Evolutionary conservation across 257 asterid genomes (phyloP).

Genomic region (Rehmannia glutinosa): DNA sequence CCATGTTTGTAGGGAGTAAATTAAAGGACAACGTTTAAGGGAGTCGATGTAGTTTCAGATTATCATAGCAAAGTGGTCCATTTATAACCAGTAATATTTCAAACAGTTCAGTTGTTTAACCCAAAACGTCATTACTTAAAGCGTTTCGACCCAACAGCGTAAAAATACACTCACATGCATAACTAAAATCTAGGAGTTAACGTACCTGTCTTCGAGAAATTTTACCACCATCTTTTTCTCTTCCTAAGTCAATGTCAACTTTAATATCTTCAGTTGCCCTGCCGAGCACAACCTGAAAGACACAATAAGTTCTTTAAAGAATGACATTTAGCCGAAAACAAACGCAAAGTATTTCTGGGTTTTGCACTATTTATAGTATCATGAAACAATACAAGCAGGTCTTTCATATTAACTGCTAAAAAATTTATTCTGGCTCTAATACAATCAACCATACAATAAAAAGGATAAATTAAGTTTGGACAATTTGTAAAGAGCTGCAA

Average conservation of each 20-base stretch:
- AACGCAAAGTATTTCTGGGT: not conserved
- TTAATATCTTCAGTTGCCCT: slow-evolving; percentile 50
- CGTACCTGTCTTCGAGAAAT: slow-evolving; percentile 80
- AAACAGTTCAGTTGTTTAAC: too few relatives aligned
- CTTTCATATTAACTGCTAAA: not conserved
- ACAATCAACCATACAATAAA: not conserved
- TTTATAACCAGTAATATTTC: not conserved
- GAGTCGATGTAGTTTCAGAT: not conserved
- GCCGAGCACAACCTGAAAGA: slow-evolving; percentile 70
- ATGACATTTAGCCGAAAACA: slow-evolving; percentile 15
- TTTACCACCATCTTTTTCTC: slow-evolving; percentile 50
- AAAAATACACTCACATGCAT: not conserved
- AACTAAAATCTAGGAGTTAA: not conserved
- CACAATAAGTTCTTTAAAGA: slow-evolving; percentile 13
- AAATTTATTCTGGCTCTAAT: not conserved
- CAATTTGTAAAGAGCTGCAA: not conserved
- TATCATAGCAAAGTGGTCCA: not conserved
- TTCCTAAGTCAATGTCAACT: slow-evolving; percentile 84
- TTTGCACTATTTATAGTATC: not conserved
- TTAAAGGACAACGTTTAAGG: not conserved
- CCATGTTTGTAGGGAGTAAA: not conserved
- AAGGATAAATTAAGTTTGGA: not conserved
- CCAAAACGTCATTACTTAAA: too few relatives aligned
- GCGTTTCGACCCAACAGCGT: too few relatives aligned
- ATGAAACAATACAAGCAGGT: not conserved